Percentiles rank a stretch among this genome's conserved stretches.
These are phyloP conservation scores for Goniomonas avonlea DNA, from an alignment of 78 protist species.

Conservation along the genomic window DNA sequence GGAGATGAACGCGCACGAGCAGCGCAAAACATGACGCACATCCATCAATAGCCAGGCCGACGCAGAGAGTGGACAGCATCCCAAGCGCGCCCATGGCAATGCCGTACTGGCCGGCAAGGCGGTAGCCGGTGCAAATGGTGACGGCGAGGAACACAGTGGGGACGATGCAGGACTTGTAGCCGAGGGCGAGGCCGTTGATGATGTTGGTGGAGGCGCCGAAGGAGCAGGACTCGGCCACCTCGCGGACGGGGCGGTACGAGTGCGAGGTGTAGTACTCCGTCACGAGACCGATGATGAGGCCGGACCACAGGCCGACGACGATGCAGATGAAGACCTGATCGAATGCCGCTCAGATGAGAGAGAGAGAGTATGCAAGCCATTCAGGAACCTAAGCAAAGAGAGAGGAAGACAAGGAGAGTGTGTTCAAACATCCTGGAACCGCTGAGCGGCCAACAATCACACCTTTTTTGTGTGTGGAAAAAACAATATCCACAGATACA, in stretches of 20 bases:
- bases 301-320: conserved; percentile 49
- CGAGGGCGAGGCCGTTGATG: conserved; percentile 63
- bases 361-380: too few relatives aligned
- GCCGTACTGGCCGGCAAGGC: conserved; percentile 51
- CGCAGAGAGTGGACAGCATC: conserved; percentile 56
- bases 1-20: not conserved
- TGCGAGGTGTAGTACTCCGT: conserved; percentile 70
- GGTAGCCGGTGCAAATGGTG: conserved; percentile 1
- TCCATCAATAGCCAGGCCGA: conserved; percentile 58
- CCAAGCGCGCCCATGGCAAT: conserved; percentile 57
- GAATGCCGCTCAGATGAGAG: too few relatives aligned
- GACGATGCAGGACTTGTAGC: conserved; percentile 26
- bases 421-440: too few relatives aligned
- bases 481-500: too few relatives aligned
- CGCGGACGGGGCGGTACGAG: conserved; percentile 39
- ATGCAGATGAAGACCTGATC: conserved; percentile 42
- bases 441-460: too few relatives aligned
- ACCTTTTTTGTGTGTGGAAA: too few relatives aligned
- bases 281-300: conserved; percentile 48
- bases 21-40: not conserved
- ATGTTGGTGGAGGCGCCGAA: conserved; percentile 64
- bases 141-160: conserved; percentile 38
- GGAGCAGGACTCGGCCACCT: conserved; percentile 30
- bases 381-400: too few relatives aligned
- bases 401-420: too few relatives aligned